Percentiles rank a stretch among this genome's conserved stretches.
Evolutionary conservation across 2,329 filamentous ascomycete genomes (phyloP).

Genomic region (Xylariaceae sp.): DNA sequence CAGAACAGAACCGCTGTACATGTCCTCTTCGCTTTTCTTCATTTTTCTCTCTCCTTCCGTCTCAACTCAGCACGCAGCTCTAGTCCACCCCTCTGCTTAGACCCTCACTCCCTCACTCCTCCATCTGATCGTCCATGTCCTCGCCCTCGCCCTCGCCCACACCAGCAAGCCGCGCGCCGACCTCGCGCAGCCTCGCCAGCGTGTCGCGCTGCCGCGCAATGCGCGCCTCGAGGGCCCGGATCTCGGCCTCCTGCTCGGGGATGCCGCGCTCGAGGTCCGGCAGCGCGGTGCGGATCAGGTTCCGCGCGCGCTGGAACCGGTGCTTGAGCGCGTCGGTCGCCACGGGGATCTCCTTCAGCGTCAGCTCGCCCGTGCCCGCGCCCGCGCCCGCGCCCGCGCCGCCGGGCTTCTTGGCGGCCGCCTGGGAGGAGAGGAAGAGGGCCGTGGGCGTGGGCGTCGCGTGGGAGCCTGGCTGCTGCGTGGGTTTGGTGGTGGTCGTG

Average conservation of each 20-base stretch:
- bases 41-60: not conserved
- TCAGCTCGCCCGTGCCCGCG: constrained; percentile 42
- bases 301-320: constrained; percentile 79
- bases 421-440: constrained; percentile 20
- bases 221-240: constrained; percentile 67
- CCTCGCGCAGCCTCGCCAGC: constrained; percentile 59
- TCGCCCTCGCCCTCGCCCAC: constrained; percentile 39
- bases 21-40: not conserved
- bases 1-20: not conserved
- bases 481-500: constrained; percentile 23
- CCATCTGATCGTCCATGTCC: constrained; percentile 47
- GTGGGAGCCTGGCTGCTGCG: constrained; percentile 37
- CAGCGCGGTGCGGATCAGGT: constrained; percentile 63
- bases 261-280: constrained; percentile 73
- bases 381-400: no score
- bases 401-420: not conserved
- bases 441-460: constrained; percentile 37
- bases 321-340: constrained; percentile 82
- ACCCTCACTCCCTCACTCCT: constrained; percentile 37
- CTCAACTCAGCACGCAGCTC: not conserved
- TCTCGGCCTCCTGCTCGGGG: constrained; percentile 74
- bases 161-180: constrained; percentile 50
- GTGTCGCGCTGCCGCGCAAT: constrained; percentile 67
- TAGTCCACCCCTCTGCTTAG: not conserved
- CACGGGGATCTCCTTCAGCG: constrained; percentile 76